These are phyloP conservation scores for Fusarium robinianum DNA, from an alignment of 2,329 filamentous ascomycete species.

Conservation along the genomic window DNA sequence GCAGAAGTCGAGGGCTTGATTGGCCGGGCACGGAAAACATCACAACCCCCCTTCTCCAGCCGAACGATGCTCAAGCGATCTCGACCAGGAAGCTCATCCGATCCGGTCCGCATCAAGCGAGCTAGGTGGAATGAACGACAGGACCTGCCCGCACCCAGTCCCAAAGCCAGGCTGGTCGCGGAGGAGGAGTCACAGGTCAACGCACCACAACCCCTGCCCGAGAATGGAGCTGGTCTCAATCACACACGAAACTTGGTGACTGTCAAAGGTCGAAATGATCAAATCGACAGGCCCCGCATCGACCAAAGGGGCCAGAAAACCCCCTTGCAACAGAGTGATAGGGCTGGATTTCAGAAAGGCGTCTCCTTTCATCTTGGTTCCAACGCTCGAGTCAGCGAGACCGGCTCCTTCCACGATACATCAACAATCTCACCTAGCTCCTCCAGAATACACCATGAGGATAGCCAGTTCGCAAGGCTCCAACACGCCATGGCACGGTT, in stretches of 20 bases:
- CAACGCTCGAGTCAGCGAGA: conserved; percentile 7
- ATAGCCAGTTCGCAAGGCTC: conserved; percentile 14
- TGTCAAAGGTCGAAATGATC: conserved; percentile 75
- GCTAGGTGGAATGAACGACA: conserved; percentile 11
- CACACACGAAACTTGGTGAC: conserved; percentile 67
- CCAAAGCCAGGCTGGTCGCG: too few species aligned
- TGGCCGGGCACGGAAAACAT: conserved; percentile 24
- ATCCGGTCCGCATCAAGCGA: conserved; percentile 16
- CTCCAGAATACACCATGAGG: conserved; percentile 10
- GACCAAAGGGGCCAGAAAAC: conserved; percentile 62
- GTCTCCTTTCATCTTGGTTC: conserved; percentile 29
- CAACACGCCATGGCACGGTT: conserved; percentile 21
- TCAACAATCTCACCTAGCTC: conserved; percentile 21
- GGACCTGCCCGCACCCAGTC: conserved; percentile 5
- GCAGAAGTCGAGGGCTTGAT: conserved; percentile 46
- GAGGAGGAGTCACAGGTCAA: too few species aligned
- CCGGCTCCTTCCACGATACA: conserved; percentile 8
- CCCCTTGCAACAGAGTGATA: conserved; percentile 55
- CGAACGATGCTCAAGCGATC: conserved; percentile 12
- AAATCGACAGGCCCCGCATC: conserved; percentile 63
- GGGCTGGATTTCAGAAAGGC: conserved; percentile 31
- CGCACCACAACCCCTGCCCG: neutral
- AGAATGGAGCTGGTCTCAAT: conserved; percentile 38
- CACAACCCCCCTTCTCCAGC: neutral
- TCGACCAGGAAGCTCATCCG: conserved; percentile 6